A percentile compares a stretch with the other conserved stretches of the same genome.
These are phyloP conservation scores for Nakazawaea populi DNA, from an alignment of 805 yeast species.

Conservation along the genomic window DNA sequence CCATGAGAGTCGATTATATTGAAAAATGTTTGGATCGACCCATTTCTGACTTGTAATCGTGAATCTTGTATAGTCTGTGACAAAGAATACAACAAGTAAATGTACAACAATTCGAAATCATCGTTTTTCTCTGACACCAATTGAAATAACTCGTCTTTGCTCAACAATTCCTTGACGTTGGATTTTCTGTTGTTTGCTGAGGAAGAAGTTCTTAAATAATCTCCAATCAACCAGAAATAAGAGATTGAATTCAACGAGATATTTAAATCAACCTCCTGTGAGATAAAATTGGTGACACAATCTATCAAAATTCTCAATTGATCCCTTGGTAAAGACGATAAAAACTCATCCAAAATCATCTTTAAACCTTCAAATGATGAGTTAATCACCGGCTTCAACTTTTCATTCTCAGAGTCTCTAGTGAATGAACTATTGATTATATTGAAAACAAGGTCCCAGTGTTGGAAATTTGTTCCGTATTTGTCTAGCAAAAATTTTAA, in stretches of 20 bases:
- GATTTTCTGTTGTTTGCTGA: too few relatives aligned
- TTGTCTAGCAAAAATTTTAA: conserved; percentile 72
- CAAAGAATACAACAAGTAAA: conserved; percentile 55
- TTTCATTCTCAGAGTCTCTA: conserved; percentile 26
- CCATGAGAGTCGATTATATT: conserved; percentile 75
- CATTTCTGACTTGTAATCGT: conserved; percentile 80
- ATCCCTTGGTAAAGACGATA: conserved; percentile 62
- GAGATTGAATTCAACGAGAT: conserved; percentile 89
- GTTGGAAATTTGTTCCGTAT: conserved; percentile 54
- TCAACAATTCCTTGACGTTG: conserved; percentile 9
- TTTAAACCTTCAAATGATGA: conserved; percentile 80
- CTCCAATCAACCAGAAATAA: conserved; percentile 89
- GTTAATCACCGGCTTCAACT: conserved; percentile 45
- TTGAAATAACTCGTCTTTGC: conserved; percentile 19
- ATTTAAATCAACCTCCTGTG: conserved; percentile 70
- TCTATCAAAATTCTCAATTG: conserved; percentile 64
- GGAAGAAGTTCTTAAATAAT: conserved; percentile 37
- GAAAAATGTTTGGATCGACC: conserved; percentile 84
- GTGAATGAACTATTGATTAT: conserved; percentile 58
- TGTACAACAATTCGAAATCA: conserved; percentile 45
- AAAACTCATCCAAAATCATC: conserved; percentile 78
- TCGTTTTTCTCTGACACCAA: conserved; percentile 16
- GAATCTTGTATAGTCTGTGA: conserved; percentile 58
- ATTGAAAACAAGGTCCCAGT: conserved; percentile 70
- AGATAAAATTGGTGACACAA: conserved; percentile 63